Base-by-base conservation (phyloP, 805 yeast species). In the Candida patagonica region DNA sequence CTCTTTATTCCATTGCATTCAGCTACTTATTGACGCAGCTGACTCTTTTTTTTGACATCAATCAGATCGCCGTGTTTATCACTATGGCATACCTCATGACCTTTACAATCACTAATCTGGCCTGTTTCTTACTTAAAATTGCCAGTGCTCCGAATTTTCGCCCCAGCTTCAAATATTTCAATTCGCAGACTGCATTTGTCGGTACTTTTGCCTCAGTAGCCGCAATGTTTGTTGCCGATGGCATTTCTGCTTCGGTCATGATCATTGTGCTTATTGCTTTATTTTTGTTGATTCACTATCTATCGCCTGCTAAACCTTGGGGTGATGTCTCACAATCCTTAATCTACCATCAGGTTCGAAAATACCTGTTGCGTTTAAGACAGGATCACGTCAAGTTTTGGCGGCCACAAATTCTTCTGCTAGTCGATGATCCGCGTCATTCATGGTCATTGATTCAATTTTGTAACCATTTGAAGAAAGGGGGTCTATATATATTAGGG, bases 41-140 rank as follows among this genome's bases (percentile, higher is more conserved):
- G 5, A 89, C 94, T 46, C 66, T 92, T 31, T 77, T 92, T 54
- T 84, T 95, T 1, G 94, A 92, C 55, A 82, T 92, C 46, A 89
- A 92, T 61, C 84, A 82, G 58, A 87, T 92, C 59, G 98, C 98
- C 2, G 81, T 94, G 0, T 79, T 87, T 52, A 89, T 92, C 45
- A 89, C 97, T 1, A 87, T 94, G 96, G 95, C 98, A 0, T 89
- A 87, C 53, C 67, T 92, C 38, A 84, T 89, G 92, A 92, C 99
- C 0, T 92, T 92, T 53, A 80, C 89, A 35, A 95, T 89, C 2
- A 87, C 94, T 26, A 92, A 92, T 54, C 60, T 89, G 46, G 97
- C 98, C 2, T 94, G 98, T 57, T 87, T 89, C 55, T 61, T 92
- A 39, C 68, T 92, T 50, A 81, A 80, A 47, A 63, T 92, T 4